phyloP scores from a whole-genome alignment of 768 basidiomycete genomes.

The Collybia mongolica region DNA sequence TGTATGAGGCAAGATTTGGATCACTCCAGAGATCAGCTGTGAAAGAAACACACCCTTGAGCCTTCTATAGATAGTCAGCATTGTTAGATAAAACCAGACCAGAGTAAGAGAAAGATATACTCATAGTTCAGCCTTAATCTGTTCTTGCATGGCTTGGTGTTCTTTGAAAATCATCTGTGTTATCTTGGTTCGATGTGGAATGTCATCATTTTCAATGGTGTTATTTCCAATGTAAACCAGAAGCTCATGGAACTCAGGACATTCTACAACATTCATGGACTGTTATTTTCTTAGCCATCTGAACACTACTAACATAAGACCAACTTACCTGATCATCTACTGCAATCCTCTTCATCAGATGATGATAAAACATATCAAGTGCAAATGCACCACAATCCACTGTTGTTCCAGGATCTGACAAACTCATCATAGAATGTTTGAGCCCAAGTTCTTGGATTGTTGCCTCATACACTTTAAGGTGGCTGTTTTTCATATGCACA shows the following conservation, averaged over 20 bases:
- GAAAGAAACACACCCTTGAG: constrained; percentile 27
- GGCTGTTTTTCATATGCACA: neutral
- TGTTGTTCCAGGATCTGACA: neutral
- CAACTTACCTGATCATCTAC: constrained; percentile 32
- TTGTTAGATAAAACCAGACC: neutral
- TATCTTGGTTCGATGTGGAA: constrained; percentile 33
- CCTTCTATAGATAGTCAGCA: constrained; percentile 10
- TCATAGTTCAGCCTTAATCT: constrained; percentile 20
- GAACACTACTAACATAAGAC: neutral
- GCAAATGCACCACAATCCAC: constrained; percentile 10
- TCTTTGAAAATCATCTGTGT: constrained; percentile 22
- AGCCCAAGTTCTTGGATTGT: neutral
- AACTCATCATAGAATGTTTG: neutral
- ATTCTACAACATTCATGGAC: constrained; percentile 37
- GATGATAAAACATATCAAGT: constrained; percentile 16
- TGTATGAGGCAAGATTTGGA: constrained; percentile 18
- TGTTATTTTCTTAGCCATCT: constrained; percentile 9
- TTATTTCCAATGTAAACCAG: constrained; percentile 23
- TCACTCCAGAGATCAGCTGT: constrained; percentile 35
- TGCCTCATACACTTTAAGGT: neutral
- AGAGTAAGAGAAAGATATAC: constrained; percentile 11
- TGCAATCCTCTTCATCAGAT: constrained; percentile 16
- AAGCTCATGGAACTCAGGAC: constrained; percentile 27
- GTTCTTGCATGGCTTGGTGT: constrained; percentile 18
- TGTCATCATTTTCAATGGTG: constrained; percentile 20